Percentiles rank a stretch among this genome's conserved stretches.
Conservation (phyloP, 2,329 filamentous ascomycete species). For the Chaetomiaceae sp. region DNA sequence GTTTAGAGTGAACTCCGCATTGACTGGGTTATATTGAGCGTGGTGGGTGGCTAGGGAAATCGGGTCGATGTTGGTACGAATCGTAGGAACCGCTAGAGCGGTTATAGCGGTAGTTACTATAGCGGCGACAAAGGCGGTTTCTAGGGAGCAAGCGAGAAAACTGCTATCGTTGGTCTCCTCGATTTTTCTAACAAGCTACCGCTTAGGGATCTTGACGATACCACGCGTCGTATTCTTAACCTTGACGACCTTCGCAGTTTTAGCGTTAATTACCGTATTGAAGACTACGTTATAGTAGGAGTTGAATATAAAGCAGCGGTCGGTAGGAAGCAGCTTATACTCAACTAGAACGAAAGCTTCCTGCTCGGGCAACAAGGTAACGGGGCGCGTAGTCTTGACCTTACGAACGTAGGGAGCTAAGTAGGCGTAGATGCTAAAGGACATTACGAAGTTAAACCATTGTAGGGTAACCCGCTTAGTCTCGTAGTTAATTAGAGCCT, state of each 20-base stretch:
- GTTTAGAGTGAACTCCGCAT: neutral
- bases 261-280: neutral
- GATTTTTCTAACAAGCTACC: neutral
- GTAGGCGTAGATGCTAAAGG: neutral
- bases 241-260: neutral
- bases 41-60: neutral
- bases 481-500: neutral
- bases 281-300: neutral
- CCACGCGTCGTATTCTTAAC: neutral
- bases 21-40: neutral
- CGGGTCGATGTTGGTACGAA: neutral
- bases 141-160: neutral
- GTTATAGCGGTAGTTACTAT: neutral
- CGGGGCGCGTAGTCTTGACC: neutral
- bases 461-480: neutral
- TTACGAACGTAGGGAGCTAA: neutral
- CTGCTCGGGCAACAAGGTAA: neutral
- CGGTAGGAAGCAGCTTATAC: neutral
- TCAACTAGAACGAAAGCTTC: neutral
- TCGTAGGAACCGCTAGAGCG: neutral
- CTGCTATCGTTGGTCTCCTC: neutral
- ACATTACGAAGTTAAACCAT: neutral
- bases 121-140: neutral
- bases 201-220: neutral
- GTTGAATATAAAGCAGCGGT: neutral